phyloP scores from a whole-genome alignment of 2,329 filamentous ascomycete genomes.

The Akanthomyces uredinophilus region DNA sequence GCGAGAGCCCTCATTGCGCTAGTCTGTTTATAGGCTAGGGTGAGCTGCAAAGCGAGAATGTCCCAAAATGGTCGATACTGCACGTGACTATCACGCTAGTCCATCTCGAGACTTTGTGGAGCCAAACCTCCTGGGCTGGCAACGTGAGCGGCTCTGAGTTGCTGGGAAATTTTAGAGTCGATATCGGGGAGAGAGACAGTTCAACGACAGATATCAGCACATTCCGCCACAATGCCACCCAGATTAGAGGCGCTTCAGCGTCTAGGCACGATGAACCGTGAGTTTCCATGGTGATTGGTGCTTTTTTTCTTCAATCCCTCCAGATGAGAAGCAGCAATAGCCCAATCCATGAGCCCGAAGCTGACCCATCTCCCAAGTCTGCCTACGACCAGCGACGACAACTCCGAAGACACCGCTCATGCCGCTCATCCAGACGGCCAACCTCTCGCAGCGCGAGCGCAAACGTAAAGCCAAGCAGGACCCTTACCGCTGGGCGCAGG shows the following conservation, averaged over 20 bases:
- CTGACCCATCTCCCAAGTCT: conserved; percentile 41
- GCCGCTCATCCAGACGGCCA: conserved; percentile 60
- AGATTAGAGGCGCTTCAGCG: conserved; percentile 58
- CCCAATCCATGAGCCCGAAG: conserved; percentile 18
- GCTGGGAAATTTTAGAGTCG: conserved; percentile 31
- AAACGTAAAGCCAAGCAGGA: conserved; percentile 66
- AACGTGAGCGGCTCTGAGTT: background rate
- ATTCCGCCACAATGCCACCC: conserved; percentile 54
- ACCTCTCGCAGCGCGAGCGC: conserved; percentile 56
- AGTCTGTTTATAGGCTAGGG: conserved; percentile 22
- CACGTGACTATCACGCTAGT: conserved; percentile 31
- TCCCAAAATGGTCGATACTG: background rate
- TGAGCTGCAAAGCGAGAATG: background rate
- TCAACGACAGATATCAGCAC: conserved; percentile 1
- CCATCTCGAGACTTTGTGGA: conserved; percentile 6
- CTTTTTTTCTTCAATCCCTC: conserved; percentile 13
- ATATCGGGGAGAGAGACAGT: conserved; percentile 16
- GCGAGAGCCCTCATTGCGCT: conserved; percentile 30
- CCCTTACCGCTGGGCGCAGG: conserved; percentile 76
- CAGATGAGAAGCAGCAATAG: background rate
- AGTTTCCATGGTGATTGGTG: conserved; percentile 24
- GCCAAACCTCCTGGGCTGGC: background rate
- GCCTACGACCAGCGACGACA: conserved; percentile 50
- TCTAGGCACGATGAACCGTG: conserved; percentile 57
- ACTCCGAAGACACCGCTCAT: conserved; percentile 46